Evolutionary conservation across 148 eudicot genomes (phyloP), one percentile per base, ranked within the genome.

Genomic region (Rhododendron molle): DNA sequence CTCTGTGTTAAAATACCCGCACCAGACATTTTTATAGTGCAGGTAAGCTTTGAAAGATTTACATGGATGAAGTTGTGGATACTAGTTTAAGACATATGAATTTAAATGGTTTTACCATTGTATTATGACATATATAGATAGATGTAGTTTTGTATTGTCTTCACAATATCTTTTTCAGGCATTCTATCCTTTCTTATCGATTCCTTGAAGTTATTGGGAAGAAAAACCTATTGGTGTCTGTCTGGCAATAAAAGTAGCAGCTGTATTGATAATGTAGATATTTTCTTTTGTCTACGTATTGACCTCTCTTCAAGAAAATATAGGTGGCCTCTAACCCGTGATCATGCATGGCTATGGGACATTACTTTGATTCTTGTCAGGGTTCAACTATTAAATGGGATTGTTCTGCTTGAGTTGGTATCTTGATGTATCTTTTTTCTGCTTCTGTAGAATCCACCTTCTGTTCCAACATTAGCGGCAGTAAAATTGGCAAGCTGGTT

Each of bases 401-500:
- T 16, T 50, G 43, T 34, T 50, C 32, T 83, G 43, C 44, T 50
- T 69, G 65, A n/a, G 30, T 76, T 40, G 40, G 36, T 83, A 23
- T 58, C 74, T 58, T 58, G 76, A 50, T 82, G 18, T 10, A 52
- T 40, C 21, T 11, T 69, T 67, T 82, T 73, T 67, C 56, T 78
- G 65, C 83, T 77, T 85, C 32, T 85, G 81, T 86, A 96, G 99
- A 97, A 97, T 88, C 99, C 99, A 46, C 99, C 99, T 15, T 97
- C 98, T 85, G 96, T 97, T 90, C 98, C 99, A 56, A 93, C 98
- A 40, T 89, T 97, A 85, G 88, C 93, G 79, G 99, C 93, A 85
- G 98, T 94, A 54, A 95, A 94, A 90, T 97, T 97, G 96, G 98
- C 98, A 79, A 97, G 98, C 90, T 95, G 94, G 96, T 83, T 94